Base-by-base conservation (phyloP, 2,329 filamentous ascomycete species). In the Dothiorella sarmentorum region DNA sequence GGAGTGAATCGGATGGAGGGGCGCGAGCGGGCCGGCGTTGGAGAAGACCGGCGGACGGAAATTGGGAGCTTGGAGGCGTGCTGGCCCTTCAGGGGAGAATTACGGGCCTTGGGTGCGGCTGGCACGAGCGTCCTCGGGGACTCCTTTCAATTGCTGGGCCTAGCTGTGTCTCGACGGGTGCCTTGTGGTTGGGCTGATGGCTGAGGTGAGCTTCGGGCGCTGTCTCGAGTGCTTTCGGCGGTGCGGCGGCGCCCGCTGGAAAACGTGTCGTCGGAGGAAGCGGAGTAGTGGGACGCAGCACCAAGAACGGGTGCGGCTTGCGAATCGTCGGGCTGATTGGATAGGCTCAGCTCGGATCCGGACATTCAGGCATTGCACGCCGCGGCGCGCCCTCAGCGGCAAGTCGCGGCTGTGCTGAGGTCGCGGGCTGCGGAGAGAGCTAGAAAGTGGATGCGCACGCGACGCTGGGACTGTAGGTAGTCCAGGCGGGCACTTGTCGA, bases 51-150 rank as follows among this genome's bases (percentile, higher is more conserved):
- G 49, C 49, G 24, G 49, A 27, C 42, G 55, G 42, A 57, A 42
- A 47, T 45, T 31, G 53, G 22, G 53, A 47, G 29, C 47, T 51
- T 27, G 27, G 24, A n/a, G 29, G 42, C n/a, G 13, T 18, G 42
- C 42, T 29, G 27, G 31, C 27, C 31, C 51, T 42, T 49, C 55
- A 58, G 55, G 55, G 55, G 55, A 58, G 55, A 58, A 58, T 58
- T 58, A 53, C 49, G 49, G 35, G 31, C 49, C 22, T 53, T 53
- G 35, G 22, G 40, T 11, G 55, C 22, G 53, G 22, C 55, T 58
- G 55, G 55, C 55, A 58, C 55, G 55, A 58, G 55, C 55, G 55
- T 29, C 37, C 33, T 38, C 43, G 35, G 31, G 22, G 26, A 11
- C 29, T 40, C 55, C 55, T 49, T 31, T 58, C 55, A 58, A 58